Percentiles rank a stretch among this genome's conserved stretches.
phyloP scores from a whole-genome alignment of 305 asterid genomes.

The Monarda citriodora region DNA sequence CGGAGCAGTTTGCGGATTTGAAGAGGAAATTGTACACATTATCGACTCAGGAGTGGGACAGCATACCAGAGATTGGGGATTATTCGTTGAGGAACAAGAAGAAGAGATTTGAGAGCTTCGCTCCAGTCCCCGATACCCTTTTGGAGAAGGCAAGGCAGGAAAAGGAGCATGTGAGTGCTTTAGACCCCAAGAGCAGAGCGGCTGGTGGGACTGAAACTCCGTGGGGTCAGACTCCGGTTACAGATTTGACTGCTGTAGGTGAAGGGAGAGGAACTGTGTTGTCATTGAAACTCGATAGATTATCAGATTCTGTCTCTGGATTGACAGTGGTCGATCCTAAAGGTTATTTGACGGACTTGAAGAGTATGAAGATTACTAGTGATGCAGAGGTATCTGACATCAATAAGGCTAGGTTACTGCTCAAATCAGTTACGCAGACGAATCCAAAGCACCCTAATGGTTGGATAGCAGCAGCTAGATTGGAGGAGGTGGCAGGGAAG shows the following conservation, averaged over 20 bases:
- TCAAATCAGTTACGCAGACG: slow-evolving; percentile 80
- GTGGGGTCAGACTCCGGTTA: slow-evolving; percentile 78
- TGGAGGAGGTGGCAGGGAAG: slow-evolving; percentile 97
- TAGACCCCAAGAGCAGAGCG: slow-evolving; percentile 85
- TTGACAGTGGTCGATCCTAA: slow-evolving; percentile 92
- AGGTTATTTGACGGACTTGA: slow-evolving; percentile 92
- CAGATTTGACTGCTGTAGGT: slow-evolving; percentile 95
- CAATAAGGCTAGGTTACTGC: slow-evolving; percentile 81
- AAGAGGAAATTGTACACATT: slow-evolving; percentile 71
- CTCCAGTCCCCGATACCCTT: slow-evolving; percentile 85
- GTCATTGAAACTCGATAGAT: slow-evolving; percentile 76
- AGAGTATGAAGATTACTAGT: slow-evolving; percentile 90
- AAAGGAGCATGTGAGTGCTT: slow-evolving; percentile 77
- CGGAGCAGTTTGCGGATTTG: slow-evolving; percentile 88
- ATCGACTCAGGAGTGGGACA: slow-evolving; percentile 78
- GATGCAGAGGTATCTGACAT: slow-evolving; percentile 96
- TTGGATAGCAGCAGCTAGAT: slow-evolving; percentile 96
- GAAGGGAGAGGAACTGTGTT: slow-evolving; percentile 96
- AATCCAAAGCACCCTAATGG: slow-evolving; percentile 97
- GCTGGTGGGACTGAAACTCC: slow-evolving; percentile 93
- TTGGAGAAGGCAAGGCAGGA: slow-evolving; percentile 93
- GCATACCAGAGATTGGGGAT: slow-evolving; percentile 90
- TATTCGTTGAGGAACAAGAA: slow-evolving; percentile 78
- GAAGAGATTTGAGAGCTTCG: slow-evolving; percentile 90
- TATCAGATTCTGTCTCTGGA: slow-evolving; percentile 86